Evolutionary conservation across 2,329 filamentous ascomycete species (phyloP).

Genomic region (Calycina marina): DNA sequence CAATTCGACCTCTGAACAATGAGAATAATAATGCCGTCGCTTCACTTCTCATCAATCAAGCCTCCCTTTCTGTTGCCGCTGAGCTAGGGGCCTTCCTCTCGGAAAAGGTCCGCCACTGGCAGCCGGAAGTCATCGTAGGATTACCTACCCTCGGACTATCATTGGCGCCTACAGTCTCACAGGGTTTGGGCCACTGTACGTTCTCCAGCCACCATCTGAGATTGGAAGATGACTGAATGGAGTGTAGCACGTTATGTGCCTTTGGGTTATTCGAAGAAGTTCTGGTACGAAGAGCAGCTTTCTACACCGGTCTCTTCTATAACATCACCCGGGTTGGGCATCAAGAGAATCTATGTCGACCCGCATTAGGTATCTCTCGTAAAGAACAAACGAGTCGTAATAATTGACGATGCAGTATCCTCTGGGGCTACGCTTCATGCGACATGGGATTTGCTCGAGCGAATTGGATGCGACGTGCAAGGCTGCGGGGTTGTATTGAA

Average conservation of each 20-base stretch:
- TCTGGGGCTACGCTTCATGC: constrained; percentile 16
- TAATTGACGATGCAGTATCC: constrained; percentile 19
- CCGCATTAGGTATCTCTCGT: constrained; percentile 14
- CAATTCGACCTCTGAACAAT: constrained; percentile 11
- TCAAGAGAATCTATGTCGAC: constrained; percentile 16
- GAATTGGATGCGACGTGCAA: constrained; percentile 9
- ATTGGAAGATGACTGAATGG: background rate
- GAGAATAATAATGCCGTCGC: constrained; percentile 13
- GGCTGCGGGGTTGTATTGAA: constrained; percentile 18
- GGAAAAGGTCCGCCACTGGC: constrained; percentile 4
- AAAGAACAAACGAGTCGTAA: constrained; percentile 9
- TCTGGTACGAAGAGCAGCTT: constrained; percentile 17
- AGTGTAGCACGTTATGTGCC: constrained; percentile 14
- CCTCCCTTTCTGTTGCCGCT: constrained; percentile 11
- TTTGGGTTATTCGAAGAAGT: constrained; percentile 19
- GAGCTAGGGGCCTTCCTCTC: constrained; percentile 9
- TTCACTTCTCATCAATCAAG: constrained; percentile 17
- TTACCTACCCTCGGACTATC: constrained; percentile 16
- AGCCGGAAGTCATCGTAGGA: constrained; percentile 15
- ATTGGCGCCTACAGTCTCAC: constrained; percentile 13
- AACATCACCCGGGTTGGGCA: constrained; percentile 12
- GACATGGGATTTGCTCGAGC: constrained; percentile 18
- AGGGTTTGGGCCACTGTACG: constrained; percentile 12
- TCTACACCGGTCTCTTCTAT: constrained; percentile 16
- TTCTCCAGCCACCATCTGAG: background rate